A percentile compares a stretch with the other conserved stretches of the same genome.
Evolutionary conservation across 176 grass and related monocot species (phyloP).

Genomic region (Bothriochloa decipiens): DNA sequence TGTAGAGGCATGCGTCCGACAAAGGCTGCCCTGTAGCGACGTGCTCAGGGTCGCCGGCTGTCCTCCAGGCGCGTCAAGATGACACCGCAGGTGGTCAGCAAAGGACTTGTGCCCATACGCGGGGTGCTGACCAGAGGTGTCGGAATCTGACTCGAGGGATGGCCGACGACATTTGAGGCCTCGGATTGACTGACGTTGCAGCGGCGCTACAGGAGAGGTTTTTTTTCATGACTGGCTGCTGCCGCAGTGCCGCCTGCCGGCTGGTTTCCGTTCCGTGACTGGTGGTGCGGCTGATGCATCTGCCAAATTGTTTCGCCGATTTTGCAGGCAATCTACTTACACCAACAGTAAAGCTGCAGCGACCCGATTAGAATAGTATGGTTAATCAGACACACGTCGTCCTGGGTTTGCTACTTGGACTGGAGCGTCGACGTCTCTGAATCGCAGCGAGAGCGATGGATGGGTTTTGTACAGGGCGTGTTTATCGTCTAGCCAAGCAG

Average conservation of each 20-base stretch:
- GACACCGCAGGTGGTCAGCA: no score
- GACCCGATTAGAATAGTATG: neutral
- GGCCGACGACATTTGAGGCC: no score
- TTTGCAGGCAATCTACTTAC: slow-evolving; percentile 15
- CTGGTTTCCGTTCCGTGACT: neutral
- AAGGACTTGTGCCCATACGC: no score
- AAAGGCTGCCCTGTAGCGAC: no score
- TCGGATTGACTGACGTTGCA: slow-evolving; percentile 4
- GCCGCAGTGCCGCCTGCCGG: no score
- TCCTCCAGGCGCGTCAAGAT: no score
- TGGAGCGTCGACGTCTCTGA: slow-evolving; percentile 20
- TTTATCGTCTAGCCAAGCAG: slow-evolving; percentile 29
- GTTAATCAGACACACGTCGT: neutral
- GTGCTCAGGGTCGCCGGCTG: no score
- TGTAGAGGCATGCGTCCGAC: no score
- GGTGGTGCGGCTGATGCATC: slow-evolving; percentile 33
- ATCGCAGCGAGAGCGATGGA: slow-evolving; percentile 19
- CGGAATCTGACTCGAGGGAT: no score
- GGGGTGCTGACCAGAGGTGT: no score
- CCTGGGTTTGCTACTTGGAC: slow-evolving; percentile 22
- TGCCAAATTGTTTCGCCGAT: neutral
- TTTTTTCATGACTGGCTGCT: neutral
- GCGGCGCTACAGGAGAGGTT: neutral
- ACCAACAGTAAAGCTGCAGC: slow-evolving; percentile 5
- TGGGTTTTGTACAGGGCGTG: neutral